A percentile compares a stretch with the other conserved stretches of the same genome.
phyloP scores from a whole-genome alignment of 2,329 filamentous ascomycete genomes.

The Stemphylium vesicarium region DNA sequence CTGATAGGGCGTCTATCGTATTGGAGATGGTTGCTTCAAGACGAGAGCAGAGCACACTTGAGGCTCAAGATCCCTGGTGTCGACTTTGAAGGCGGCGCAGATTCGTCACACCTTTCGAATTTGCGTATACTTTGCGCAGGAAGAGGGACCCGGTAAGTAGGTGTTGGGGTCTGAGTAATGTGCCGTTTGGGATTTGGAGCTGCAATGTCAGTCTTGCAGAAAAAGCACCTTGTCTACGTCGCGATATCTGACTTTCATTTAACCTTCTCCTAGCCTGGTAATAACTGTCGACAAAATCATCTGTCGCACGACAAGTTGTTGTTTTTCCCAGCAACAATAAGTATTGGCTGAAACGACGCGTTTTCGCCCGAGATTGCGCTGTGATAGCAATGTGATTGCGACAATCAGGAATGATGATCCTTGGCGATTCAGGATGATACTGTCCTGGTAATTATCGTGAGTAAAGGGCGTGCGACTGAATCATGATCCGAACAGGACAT shows the following conservation, averaged over 20 bases:
- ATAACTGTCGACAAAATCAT: background rate
- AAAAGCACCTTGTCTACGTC: background rate
- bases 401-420: background rate
- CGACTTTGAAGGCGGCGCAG: no score
- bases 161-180: background rate
- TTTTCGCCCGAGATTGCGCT: background rate
- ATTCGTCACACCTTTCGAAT: no score
- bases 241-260: no score
- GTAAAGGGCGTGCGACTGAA: no score
- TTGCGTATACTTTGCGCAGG: no score
- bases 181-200: background rate
- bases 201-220: background rate
- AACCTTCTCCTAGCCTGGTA: no score
- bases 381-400: background rate
- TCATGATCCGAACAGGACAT: background rate
- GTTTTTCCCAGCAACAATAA: background rate
- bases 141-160: background rate
- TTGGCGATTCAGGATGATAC: background rate
- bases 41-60: no score
- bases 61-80: no score
- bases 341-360: background rate
- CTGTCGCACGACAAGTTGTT: background rate
- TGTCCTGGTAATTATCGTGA: background rate
- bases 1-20: no score
- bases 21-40: no score